Evolutionary conservation across 352 stramenopile genomes (phyloP), one percentile per base, ranked within the genome.

Genomic region (Phytophthora brassicae): DNA sequence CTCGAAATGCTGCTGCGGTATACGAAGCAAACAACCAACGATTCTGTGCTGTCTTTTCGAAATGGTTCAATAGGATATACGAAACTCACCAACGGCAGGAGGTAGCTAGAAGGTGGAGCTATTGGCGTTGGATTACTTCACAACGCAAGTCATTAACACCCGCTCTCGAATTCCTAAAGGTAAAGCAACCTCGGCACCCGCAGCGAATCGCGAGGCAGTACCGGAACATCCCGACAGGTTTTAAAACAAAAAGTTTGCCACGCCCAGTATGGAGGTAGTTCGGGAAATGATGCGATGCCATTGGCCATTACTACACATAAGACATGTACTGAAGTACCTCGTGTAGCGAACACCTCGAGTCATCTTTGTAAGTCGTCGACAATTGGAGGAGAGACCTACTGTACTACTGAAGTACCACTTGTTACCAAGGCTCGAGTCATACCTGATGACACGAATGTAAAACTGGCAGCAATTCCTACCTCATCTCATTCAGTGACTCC

Each of bases 211-310:
- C 47, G 19, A 64, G 48, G 41, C 41, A 22, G 13, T 49, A 43
- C 22, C 33, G 19, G 17, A 44, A 24, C 5, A 12, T 26, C 13
- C 31, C 11, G 16, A 39, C 33, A 42, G 6, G 23, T 46, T 20
- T 2, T 11, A 28, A 19, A 49, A 19, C 28, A 28, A 42, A 41
- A 41, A 53, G 44, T 17, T n/a, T 54, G 24, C 41, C 39, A n/a
- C 47, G 57, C 19, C 57, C 57, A 20, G 48, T 42, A 33, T 66
- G 57, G 57, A 46, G 49, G 20, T 66, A 66, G 22, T 41, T 38
- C 26, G 24, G 20, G 19, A 42, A 42, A 19, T 19, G 35, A 13
- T 42, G 35, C 41, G 6, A 5, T 26, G n/a, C 8, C 19, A 20
- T 46, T 56, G 47, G 44, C 44, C 20, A 33, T 55, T 44, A 39